phyloP scores from a whole-genome alignment of 345 rosid genomes.

The Euphorbia tirucalli region DNA sequence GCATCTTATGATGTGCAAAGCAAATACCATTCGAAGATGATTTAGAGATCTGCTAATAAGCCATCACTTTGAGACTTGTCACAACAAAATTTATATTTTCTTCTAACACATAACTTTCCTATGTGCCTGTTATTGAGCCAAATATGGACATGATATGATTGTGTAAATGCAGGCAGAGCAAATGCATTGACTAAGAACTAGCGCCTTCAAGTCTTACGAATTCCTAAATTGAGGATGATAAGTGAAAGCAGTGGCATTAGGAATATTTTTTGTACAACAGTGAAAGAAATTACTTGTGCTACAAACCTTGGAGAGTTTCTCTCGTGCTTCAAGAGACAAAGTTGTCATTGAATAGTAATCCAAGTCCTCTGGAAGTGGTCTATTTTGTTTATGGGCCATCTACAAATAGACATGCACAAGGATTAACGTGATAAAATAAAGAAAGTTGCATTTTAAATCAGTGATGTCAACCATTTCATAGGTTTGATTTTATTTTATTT shows the following conservation, averaged over 20 bases:
- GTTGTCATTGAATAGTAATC: constrained; percentile 86
- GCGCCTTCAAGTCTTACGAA: not conserved
- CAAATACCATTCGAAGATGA: too few relatives aligned
- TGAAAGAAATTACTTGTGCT: not conserved
- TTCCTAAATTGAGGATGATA: not conserved
- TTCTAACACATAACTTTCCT: not conserved
- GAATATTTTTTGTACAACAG: not conserved
- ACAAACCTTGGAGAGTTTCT: constrained; percentile 91
- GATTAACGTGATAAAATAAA: constrained; percentile 6
- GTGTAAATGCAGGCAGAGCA: not conserved
- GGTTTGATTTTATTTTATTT: too few relatives aligned
- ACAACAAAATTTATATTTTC: not conserved
- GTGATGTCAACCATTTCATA: too few relatives aligned
- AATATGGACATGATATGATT: not conserved
- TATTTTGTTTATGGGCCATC: constrained; percentile 87
- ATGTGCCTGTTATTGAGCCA: not conserved
- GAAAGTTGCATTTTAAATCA: not conserved
- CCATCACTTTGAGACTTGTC: too few relatives aligned
- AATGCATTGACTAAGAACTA: not conserved
- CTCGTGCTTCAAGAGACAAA: constrained; percentile 85
- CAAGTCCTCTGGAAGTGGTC: constrained; percentile 77
- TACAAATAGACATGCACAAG: constrained; percentile 29
- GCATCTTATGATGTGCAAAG: too few relatives aligned
- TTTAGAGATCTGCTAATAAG: too few relatives aligned
- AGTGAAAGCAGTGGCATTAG: not conserved